Evolutionary conservation across 148 eudicot species (phyloP).

Genomic region (Arctostaphylos glauca): DNA sequence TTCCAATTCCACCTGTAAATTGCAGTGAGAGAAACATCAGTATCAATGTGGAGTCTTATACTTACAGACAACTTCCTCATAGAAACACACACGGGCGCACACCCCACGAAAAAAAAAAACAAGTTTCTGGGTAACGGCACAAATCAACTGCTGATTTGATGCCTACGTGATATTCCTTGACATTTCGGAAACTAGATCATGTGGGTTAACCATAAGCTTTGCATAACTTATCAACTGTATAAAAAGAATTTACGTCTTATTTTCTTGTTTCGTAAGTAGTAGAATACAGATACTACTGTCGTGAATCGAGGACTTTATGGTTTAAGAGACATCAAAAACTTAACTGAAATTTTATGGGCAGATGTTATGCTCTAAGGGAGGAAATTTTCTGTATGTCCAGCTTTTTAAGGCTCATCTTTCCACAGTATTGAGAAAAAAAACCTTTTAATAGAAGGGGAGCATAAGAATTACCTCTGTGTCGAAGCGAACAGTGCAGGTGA

Average conservation of each 20-base stretch:
- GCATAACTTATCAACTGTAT: not conserved
- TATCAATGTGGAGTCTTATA: not conserved
- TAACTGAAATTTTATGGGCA: not conserved
- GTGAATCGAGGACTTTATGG: not conserved
- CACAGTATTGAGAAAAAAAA: not conserved
- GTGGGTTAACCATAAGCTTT: not conserved
- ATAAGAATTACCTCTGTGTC: constrained; percentile 44
- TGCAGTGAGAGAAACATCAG: not conserved
- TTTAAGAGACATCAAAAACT: not conserved
- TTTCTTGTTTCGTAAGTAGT: not conserved
- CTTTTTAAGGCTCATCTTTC: not conserved
- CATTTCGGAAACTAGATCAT: not conserved
- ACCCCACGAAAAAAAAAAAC: not conserved
- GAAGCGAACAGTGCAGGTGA: constrained; percentile 48
- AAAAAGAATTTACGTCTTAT: not conserved
- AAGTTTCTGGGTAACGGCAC: not conserved
- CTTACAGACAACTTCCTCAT: not conserved
- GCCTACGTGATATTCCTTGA: not conserved
- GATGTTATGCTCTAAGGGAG: not conserved
- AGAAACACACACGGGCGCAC: not conserved
- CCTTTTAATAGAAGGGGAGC: not conserved
- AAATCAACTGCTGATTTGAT: not conserved
- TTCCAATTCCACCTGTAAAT: constrained; percentile 18
- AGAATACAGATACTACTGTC: not conserved
- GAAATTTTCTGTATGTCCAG: not conserved